These are phyloP conservation scores for Leptodontidium sp. DNA, from an alignment of 2,329 filamentous ascomycete species.

Conservation along the genomic window DNA sequence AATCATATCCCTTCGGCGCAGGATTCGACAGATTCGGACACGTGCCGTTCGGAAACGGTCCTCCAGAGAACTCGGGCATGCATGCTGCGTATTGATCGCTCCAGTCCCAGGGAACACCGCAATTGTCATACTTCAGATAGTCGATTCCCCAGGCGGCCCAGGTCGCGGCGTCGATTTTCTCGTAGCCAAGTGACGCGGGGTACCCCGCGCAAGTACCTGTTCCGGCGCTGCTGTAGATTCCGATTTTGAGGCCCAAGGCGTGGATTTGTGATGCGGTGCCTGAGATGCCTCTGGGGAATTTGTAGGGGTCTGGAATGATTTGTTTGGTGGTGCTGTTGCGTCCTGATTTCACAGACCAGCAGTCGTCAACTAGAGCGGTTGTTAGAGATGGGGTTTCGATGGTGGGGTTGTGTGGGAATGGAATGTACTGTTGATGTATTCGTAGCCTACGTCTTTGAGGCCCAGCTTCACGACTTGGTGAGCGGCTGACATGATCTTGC, in stretches of 20 bases:
- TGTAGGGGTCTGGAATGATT: conserved; percentile 56
- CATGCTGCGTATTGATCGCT: conserved; percentile 50
- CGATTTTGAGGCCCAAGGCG: conserved; percentile 64
- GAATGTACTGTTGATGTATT: conserved; percentile 58
- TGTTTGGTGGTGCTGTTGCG: conserved; percentile 54
- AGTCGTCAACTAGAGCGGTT: conserved; percentile 59
- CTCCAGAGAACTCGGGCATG: conserved; percentile 48
- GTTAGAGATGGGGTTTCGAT: conserved; percentile 12
- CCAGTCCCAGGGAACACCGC: conserved; percentile 52
- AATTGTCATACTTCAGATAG: conserved; percentile 68
- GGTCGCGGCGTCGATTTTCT: conserved; percentile 63
- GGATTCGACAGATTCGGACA: conserved; percentile 48
- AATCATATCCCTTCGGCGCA: conserved; percentile 59
- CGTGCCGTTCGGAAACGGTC: conserved; percentile 49
- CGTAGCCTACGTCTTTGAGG: conserved; percentile 60
- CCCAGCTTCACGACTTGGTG: conserved; percentile 57
- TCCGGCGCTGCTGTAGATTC: conserved; percentile 68
- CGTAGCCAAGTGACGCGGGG: conserved; percentile 62
- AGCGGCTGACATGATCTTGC: conserved; percentile 55
- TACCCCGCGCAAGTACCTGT: conserved; percentile 40
- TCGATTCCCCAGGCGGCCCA: conserved; percentile 67
- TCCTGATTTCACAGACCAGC: conserved; percentile 58
- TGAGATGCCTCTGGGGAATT: conserved; percentile 67
- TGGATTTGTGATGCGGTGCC: conserved; percentile 63
- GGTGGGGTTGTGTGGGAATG: neutral